Base-by-base conservation (phyloP, 108 stramenopile species). In the Tribonema minus region DNA sequence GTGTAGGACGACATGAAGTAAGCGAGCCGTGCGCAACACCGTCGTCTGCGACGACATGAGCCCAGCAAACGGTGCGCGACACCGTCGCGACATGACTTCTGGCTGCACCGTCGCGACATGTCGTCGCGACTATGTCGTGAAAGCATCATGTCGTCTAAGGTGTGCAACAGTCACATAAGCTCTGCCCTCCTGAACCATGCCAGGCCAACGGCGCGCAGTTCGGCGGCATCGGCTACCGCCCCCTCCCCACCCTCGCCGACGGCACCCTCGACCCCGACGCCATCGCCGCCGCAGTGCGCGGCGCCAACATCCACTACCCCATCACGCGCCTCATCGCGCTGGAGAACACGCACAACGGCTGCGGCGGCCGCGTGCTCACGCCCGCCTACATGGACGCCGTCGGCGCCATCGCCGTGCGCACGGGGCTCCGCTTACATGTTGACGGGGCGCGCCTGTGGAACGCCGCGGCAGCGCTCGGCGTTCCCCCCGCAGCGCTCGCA, bases 381-480 rank as follows among this genome's bases (percentile, higher is more conserved):
- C 59, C 77, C 1, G 65, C 65, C 5, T 96, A 96, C 85, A 87
- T 96, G 71, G 85, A 90, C 72, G 41, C 34, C 12, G 92, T 97
- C 37, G 92, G 89, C 64, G 76, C 37, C 12, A 66, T 95, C 71
- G 59, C 61, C 12, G 26, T 58, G 66, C 61, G 15, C 29, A 77
- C 86, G 74, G 85, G 83, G 32, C 82, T 94, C 3, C 74, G 82
- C 60, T 81, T 94, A 2, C 93, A 94, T 61, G 67, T 96, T 23
- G 95, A 96, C 80, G 98, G 98, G 2, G 95, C 98, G 7, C 83
- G 98, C 58, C 88, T 97, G 36, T 92, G 94, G 86, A 96, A 98
- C 81, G 91, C 95, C 5, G 88, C 91, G 28, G 88, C 93, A 0
- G 87, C 93, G 23, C 81, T 84, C 37, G 80, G 82, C 59, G 81